Conservation (phyloP, 1,139 yeast species). For the Suhomyces ambrosiae region DNA sequence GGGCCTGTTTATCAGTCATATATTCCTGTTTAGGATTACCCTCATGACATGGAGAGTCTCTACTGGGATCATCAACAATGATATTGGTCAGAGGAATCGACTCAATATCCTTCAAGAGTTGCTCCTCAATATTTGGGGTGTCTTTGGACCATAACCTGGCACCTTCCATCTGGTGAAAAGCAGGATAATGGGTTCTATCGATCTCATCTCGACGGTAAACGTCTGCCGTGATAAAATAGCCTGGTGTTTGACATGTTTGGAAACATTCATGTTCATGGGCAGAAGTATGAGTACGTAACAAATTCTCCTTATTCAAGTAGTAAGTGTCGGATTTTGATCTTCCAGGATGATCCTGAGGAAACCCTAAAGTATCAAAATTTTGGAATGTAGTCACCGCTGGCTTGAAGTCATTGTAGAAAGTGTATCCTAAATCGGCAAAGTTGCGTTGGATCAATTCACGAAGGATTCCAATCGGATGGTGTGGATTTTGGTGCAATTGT, state of each 20-base stretch:
- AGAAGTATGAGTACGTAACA: constrained; percentile 91
- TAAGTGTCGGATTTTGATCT: constrained; percentile 91
- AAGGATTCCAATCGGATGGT: constrained; percentile 90
- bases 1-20: constrained; percentile 70
- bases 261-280: constrained; percentile 95
- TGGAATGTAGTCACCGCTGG: constrained; percentile 83
- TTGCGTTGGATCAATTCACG: constrained; percentile 71
- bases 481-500: constrained; percentile 67
- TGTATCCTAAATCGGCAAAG: constrained; percentile 68
- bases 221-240: constrained; percentile 91
- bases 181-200: constrained; percentile 95
- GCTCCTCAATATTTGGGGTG: constrained; percentile 40
- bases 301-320: constrained; percentile 69
- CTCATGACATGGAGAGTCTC: constrained; percentile 41
- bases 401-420: constrained; percentile 75
- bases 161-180: constrained; percentile 97
- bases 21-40: constrained; percentile 79
- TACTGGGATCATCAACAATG: constrained; percentile 74
- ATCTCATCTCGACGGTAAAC: constrained; percentile 95
- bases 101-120: constrained; percentile 58
- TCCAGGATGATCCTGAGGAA: constrained; percentile 92
- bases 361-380: constrained; percentile 89
- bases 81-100: constrained; percentile 67
- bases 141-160: constrained; percentile 79
- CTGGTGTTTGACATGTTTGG: constrained; percentile 66